Conservation (phyloP, 2,329 filamentous ascomycete species). For the Apiospora sp. region DNA sequence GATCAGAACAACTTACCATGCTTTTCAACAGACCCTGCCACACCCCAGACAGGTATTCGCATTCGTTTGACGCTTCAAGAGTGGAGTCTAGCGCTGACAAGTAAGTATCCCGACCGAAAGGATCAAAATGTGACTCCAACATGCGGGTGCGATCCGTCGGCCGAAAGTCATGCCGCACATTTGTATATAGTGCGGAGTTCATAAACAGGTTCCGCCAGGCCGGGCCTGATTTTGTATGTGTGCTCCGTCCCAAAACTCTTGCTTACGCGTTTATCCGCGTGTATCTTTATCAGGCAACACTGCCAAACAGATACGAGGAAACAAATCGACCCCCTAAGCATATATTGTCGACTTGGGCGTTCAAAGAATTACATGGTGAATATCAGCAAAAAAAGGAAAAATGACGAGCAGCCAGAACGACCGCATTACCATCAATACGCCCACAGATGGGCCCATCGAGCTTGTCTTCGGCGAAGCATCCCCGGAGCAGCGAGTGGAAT, state of each 20-base stretch:
- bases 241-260: too few relatives aligned
- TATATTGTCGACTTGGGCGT: too few relatives aligned
- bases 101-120: background rate
- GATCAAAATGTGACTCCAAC: background rate
- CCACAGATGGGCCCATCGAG: slow-evolving; percentile 1
- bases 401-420: background rate
- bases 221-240: background rate
- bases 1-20: too few relatives aligned
- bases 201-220: background rate
- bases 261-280: slow-evolving; percentile 1
- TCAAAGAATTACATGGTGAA: background rate
- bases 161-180: background rate
- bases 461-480: slow-evolving; percentile 1
- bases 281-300: background rate
- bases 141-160: background rate
- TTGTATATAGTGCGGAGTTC: background rate
- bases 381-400: background rate
- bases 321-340: too few relatives aligned
- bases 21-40: too few relatives aligned
- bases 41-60: too few relatives aligned
- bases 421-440: slow-evolving; percentile 14
- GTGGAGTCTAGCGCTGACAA: slow-evolving; percentile 10
- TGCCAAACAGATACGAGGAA: background rate
- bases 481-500: slow-evolving; percentile 6
- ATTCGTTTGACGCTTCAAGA: background rate